A percentile compares a stretch with the other conserved stretches of the same genome.
These are phyloP conservation scores for Stylonectria norvegica DNA, from an alignment of 2,329 filamentous ascomycete species.

Conservation along the genomic window DNA sequence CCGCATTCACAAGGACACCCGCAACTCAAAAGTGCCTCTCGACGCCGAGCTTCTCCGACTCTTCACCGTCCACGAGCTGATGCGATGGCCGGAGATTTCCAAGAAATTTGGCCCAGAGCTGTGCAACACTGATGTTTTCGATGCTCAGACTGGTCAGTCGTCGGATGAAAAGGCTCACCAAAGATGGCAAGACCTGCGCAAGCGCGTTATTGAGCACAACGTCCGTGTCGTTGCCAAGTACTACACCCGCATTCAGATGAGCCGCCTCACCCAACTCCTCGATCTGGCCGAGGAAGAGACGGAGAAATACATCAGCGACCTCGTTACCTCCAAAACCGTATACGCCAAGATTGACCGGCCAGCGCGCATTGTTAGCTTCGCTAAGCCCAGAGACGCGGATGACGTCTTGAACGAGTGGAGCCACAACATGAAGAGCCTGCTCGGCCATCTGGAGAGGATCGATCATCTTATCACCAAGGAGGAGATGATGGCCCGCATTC, in stretches of 20 bases:
- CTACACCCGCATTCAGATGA: constrained; percentile 95
- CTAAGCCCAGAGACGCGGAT: constrained; percentile 90
- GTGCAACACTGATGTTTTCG: constrained; percentile 86
- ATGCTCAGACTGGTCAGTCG: constrained; percentile 59
- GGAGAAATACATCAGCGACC: constrained; percentile 96
- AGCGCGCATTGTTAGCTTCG: constrained; percentile 87
- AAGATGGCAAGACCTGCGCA: constrained; percentile 91
- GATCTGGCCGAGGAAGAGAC: constrained; percentile 94
- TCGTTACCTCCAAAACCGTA: constrained; percentile 96
- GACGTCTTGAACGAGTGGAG: constrained; percentile 99
- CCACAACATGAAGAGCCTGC: constrained; percentile 90
- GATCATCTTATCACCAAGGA: constrained; percentile 99
- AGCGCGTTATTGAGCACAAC: constrained; percentile 99
- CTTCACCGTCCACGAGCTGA: constrained; percentile 93
- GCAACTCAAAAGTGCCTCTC: constrained; percentile 71
- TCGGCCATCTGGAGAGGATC: constrained; percentile 83
- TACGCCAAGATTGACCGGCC: constrained; percentile 97
- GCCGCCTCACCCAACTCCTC: constrained; percentile 82
- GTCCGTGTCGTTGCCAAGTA: constrained; percentile 97
- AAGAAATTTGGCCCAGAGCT: constrained; percentile 86
- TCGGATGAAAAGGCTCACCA: constrained; percentile 76
- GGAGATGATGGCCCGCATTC: constrained; percentile 99
- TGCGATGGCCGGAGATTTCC: constrained; percentile 95
- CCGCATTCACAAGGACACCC: constrained; percentile 80
- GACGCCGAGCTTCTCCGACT: constrained; percentile 87